A percentile compares a stretch with the other conserved stretches of the same genome.
Evolutionary conservation across 2,329 filamentous ascomycete species (phyloP).

Genomic region (Alternaria gansuensis): DNA sequence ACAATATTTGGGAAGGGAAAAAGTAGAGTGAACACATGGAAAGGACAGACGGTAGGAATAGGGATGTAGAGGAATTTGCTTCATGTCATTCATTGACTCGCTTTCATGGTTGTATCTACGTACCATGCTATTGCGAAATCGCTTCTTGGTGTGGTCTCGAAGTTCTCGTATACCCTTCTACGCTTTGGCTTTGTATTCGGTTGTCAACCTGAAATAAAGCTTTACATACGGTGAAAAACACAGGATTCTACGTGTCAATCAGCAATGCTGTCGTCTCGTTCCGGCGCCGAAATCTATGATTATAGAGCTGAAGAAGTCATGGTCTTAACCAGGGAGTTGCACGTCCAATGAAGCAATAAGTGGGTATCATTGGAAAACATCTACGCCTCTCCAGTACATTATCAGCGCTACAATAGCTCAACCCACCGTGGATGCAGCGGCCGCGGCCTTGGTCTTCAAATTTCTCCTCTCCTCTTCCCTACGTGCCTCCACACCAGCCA

Average conservation of each 20-base stretch:
- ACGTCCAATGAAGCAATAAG: neutral
- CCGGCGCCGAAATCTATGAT: neutral
- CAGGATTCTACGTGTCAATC: neutral
- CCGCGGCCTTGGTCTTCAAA: constrained; percentile 55
- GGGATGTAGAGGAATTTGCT: neutral
- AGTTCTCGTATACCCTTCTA: neutral
- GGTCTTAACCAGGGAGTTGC: neutral
- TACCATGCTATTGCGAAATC: neutral
- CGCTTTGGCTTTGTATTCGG: neutral
- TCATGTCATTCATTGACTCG: neutral
- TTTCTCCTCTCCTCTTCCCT: constrained; percentile 63
- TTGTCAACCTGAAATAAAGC: neutral
- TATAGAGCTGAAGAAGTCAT: neutral
- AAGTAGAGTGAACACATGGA: neutral
- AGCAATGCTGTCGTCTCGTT: neutral
- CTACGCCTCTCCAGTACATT: neutral
- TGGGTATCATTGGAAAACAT: constrained; percentile 23
- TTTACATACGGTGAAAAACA: neutral
- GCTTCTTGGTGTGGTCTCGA: neutral
- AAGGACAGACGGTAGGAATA: neutral
- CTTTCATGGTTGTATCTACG: neutral
- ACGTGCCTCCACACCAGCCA: constrained; percentile 65
- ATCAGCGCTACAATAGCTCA: neutral
- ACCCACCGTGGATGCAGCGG: constrained; percentile 20
- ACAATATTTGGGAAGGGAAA: neutral